Conservation (phyloP, 371 early-diverging fungal genomes). For the Circinella umbellata region DNA sequence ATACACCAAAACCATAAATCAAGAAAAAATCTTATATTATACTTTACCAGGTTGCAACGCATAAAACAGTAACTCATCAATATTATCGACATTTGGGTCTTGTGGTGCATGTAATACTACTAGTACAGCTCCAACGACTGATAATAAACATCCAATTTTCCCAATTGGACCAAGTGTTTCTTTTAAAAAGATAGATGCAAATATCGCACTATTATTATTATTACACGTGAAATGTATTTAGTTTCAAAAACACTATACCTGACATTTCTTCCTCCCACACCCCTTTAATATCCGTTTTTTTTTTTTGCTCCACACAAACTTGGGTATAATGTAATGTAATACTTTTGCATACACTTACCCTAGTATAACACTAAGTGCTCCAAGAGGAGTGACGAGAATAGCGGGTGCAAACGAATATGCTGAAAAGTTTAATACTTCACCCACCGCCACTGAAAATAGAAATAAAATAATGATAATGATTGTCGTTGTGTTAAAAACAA, state of each 20-base stretch:
- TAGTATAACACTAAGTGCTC: slow-evolving; percentile 88
- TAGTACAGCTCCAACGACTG: slow-evolving; percentile 82
- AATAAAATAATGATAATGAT: background rate
- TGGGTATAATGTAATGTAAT: no score
- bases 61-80: slow-evolving; percentile 66
- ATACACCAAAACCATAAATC: no score
- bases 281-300: no score
- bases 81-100: slow-evolving; percentile 73
- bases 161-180: slow-evolving; percentile 82
- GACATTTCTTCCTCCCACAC: no score
- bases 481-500: no score
- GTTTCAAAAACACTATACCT: no score
- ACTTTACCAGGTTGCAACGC: slow-evolving; percentile 66
- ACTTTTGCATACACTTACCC: slow-evolving; percentile 46
- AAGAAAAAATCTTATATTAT: background rate
- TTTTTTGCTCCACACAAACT: no score
- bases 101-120: slow-evolving; percentile 88
- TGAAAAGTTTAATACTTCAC: slow-evolving; percentile 91
- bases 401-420: slow-evolving; percentile 95
- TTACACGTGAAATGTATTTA: background rate
- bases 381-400: slow-evolving; percentile 91
- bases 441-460: slow-evolving; percentile 69
- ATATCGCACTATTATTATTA: slow-evolving; percentile 25
- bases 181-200: slow-evolving; percentile 60
- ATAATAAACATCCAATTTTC: slow-evolving; percentile 82